phyloP scores from a whole-genome alignment of 2,329 filamentous ascomycete species.

The Zymoseptoria tritici region DNA sequence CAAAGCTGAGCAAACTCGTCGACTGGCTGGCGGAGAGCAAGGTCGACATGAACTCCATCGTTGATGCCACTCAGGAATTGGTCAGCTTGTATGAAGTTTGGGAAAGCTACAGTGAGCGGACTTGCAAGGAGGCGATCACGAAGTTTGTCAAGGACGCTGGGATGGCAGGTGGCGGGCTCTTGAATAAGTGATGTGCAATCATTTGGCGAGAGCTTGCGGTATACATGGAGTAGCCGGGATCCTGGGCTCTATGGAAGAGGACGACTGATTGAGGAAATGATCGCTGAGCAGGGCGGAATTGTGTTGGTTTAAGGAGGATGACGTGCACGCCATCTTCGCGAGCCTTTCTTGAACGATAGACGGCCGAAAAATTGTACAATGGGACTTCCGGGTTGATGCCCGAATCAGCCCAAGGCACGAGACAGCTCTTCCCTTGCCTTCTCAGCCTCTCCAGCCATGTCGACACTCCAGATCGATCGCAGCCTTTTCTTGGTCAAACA shows the following conservation, averaged over 20 bases:
- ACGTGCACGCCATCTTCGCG: no score
- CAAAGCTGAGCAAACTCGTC: constrained; percentile 47
- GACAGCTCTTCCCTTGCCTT: constrained; percentile 8
- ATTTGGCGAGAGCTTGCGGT: neutral
- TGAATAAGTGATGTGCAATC: neutral
- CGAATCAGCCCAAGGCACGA: neutral
- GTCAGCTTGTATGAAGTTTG: constrained; percentile 79
- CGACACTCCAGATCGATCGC: constrained; percentile 20
- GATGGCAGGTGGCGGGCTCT: constrained; percentile 1
- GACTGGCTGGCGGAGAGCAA: constrained; percentile 80
- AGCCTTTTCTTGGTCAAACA: constrained; percentile 12
- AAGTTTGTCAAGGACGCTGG: constrained; percentile 54
- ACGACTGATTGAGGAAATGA: neutral
- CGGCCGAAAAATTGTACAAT: neutral
- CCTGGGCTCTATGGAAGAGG: no score
- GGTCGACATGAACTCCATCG: constrained; percentile 74
- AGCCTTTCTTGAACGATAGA: neutral
- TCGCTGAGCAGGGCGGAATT: neutral
- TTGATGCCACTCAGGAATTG: constrained; percentile 85
- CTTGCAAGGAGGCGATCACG: constrained; percentile 55
- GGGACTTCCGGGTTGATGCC: neutral
- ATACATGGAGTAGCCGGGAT: no score
- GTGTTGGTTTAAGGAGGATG: neutral
- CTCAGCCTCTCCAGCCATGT: constrained; percentile 18
- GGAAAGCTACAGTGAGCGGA: constrained; percentile 59